Conservation (phyloP, 225 moss, liverwort and hornwort species). For the Asterella californica region DNA sequence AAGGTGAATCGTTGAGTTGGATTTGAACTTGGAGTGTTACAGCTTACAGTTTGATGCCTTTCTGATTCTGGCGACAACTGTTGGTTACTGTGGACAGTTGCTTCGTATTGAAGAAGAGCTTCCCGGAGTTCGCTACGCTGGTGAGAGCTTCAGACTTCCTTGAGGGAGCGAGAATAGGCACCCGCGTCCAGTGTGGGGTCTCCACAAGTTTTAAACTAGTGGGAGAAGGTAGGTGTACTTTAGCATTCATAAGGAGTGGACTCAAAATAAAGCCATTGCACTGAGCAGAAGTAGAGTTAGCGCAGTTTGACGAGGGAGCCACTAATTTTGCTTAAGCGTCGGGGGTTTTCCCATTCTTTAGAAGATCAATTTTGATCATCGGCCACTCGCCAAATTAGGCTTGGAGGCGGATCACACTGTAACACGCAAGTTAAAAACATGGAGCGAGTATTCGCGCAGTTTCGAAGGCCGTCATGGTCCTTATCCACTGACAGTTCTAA, state of each 20-base stretch:
- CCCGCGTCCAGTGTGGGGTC: not conserved
- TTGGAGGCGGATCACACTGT: conserved; percentile 1
- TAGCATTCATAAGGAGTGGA: conserved; percentile 17
- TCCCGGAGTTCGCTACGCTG: conserved; percentile 76
- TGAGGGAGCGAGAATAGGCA: conserved; percentile 23
- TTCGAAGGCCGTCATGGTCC: too few species aligned
- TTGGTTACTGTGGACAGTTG: conserved; percentile 41
- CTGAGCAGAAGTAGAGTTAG: not conserved
- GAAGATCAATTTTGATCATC: conserved; percentile 8
- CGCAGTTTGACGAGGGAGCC: conserved; percentile 11
- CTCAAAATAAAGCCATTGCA: conserved; percentile 21
- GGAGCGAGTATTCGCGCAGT: too few species aligned
- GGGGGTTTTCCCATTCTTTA: conserved; percentile 4
- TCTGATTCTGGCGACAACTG: not conserved
- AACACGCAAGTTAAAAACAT: not conserved
- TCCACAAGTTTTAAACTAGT: not conserved
- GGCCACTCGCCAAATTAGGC: not conserved
- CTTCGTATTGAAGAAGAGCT: conserved; percentile 93
- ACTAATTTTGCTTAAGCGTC: conserved; percentile 13
- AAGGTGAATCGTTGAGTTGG: too few species aligned
- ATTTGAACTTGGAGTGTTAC: not conserved
- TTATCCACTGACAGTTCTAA: too few species aligned
- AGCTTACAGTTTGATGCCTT: not conserved
- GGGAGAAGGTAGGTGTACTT: not conserved
- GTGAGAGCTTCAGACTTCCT: conserved; percentile 80